phyloP scores from a whole-genome alignment of 148 eudicot species.

The Cornus florida region DNA sequence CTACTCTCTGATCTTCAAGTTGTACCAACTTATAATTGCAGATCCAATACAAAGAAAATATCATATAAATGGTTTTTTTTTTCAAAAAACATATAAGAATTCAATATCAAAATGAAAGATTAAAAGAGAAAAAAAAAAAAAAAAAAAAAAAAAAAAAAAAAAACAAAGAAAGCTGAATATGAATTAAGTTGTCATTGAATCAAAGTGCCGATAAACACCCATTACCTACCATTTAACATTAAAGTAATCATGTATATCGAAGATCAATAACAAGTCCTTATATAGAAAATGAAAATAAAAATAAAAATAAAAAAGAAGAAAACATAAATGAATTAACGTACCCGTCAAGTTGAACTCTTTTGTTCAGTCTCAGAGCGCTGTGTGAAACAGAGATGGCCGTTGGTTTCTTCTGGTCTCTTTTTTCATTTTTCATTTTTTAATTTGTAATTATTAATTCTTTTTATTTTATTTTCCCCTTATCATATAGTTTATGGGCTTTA shows the following conservation, averaged over 20 bases:
- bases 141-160: no score
- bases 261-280: background rate
- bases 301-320: no score
- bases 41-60: background rate
- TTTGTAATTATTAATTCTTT: no score
- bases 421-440: no score
- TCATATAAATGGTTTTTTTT: background rate
- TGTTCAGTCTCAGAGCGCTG: background rate
- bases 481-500: background rate
- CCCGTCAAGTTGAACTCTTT: background rate
- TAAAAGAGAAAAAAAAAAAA: no score
- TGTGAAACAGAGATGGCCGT: background rate
- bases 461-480: no score
- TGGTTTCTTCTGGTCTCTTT: background rate
- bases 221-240: background rate
- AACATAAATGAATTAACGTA: background rate
- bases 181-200: background rate
- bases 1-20: no score
- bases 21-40: no score
- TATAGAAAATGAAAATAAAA: no score
- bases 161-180: no score
- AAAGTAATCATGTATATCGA: background rate
- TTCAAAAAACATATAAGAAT: no score
- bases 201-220: background rate
- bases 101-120: background rate